Evolutionary conservation across 495 filamentous ascomycete species (phyloP).

Genomic region (Daldinia bambusicola): DNA sequence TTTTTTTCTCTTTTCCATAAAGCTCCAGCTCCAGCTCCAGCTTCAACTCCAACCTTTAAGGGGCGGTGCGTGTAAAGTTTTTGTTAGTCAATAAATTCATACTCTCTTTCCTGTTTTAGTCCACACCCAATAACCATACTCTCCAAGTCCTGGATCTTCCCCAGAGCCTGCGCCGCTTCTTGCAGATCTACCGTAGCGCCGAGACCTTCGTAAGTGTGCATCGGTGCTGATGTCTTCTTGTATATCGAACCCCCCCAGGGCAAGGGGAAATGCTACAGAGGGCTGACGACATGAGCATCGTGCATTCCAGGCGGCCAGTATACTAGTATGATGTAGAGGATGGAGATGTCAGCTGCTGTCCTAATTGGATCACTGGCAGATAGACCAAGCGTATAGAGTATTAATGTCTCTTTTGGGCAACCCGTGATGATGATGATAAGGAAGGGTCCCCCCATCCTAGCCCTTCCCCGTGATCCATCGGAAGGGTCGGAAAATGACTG

Average conservation of each 20-base stretch:
- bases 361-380: conserved; percentile 40
- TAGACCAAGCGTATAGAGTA: conserved; percentile 28
- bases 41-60: conserved; percentile 9
- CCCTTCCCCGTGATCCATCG: conserved; percentile 43
- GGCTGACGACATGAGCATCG: conserved; percentile 37
- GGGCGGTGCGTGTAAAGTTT: conserved; percentile 3
- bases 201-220: conserved; percentile 27
- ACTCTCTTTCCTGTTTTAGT: not conserved
- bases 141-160: conserved; percentile 29
- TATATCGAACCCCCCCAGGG: conserved; percentile 20
- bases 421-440: conserved; percentile 43
- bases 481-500: conserved; percentile 45
- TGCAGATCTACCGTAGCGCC: conserved; percentile 38
- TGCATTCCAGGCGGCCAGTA: conserved; percentile 35
- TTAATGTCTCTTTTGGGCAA: conserved; percentile 39
- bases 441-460: conserved; percentile 42
- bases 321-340: conserved; percentile 32
- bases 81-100: conserved; percentile 6
- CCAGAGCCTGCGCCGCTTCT: conserved; percentile 20
- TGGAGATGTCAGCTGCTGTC: conserved; percentile 44
- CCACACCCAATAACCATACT: conserved; percentile 29
- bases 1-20: conserved; percentile 5
- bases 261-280: conserved; percentile 36
- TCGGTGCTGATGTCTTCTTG: conserved; percentile 15
- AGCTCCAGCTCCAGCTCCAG: conserved; percentile 12